Base-by-base conservation (phyloP, 2,329 filamentous ascomycete genomes). In the Parastagonospora avenae region DNA sequence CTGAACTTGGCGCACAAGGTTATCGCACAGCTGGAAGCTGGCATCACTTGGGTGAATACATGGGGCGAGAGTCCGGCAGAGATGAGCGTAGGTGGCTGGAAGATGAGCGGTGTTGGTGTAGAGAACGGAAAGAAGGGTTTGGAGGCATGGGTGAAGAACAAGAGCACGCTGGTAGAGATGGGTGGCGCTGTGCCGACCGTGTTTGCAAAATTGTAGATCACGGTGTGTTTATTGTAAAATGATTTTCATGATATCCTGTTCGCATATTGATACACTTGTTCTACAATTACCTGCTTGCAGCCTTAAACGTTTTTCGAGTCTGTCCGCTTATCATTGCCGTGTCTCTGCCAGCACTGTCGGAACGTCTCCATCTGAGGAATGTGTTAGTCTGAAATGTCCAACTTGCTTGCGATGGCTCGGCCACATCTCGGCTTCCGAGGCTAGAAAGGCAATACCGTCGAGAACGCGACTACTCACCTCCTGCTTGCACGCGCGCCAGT, bases 31-130 rank as follows among this genome's bases (percentile, higher is more conserved):
- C 77, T 96, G 4, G 82, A 95, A 68, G 91, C 91, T 0, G 91
- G 91, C 30, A 96, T 96, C 66, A 95, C 90, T 1, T 96, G 91
- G 91, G 82, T 96, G 45, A 96, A 96, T 72, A 92, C 90, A 0
- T 96, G 92, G 92, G 91, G 92, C n/a, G 91, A 96, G 77, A 88
- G 84, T 42, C 91, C 91, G 0, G 90, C 92, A 0, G 91, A 96
- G 79, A 96, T 96, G 92, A 88, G 89, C 2, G 91, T 96, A 0
- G 91, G 91, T 8, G 91, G 91, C 0, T 96, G 91, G 92, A 96
- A 96, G 79, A 82, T 89, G 81, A 95, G 91, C 69, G 92, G 92
- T 30, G 77, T 96, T 8, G 91, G 91, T 0, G 86, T 95, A 1
- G 91, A 96, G 80, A 96, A 96, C 72, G 92, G 91, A 3, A 80